Evolutionary conservation across 2,329 filamentous ascomycete genomes (phyloP).

Genomic region (Hymenoscyphus linearis): DNA sequence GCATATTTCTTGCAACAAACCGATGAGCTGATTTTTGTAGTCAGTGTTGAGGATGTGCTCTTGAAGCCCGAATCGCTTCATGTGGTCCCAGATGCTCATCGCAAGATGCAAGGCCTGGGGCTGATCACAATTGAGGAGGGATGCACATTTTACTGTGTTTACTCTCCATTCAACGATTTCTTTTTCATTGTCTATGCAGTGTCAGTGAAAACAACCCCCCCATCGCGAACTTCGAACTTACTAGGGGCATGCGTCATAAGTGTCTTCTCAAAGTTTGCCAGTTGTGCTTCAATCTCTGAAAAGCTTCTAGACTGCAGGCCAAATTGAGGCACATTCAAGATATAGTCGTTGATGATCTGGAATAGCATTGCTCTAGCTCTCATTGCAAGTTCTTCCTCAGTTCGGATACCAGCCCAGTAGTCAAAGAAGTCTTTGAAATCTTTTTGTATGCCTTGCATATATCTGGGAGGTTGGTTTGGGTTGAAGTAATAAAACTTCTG

Average conservation of each 20-base stretch:
- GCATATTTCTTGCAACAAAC: not conserved
- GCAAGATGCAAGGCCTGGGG: not conserved
- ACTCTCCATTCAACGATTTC: conserved; percentile 12
- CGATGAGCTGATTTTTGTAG: not conserved
- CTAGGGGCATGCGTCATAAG: not conserved
- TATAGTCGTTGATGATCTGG: not conserved
- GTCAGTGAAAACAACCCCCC: not conserved
- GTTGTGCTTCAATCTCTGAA: not conserved
- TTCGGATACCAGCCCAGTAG: not conserved
- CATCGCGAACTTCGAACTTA: not conserved
- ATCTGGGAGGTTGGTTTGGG: not conserved
- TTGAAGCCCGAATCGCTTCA: not conserved
- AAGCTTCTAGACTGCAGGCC: conserved; percentile 4
- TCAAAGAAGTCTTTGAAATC: not conserved
- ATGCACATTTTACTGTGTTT: not conserved
- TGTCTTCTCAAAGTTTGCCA: conserved; percentile 3
- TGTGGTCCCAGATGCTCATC: not conserved
- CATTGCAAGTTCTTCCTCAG: not conserved
- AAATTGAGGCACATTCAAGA: conserved; percentile 5
- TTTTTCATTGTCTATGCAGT: not conserved
- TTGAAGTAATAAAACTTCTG: not conserved
- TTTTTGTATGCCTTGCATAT: not conserved
- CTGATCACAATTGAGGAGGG: not conserved
- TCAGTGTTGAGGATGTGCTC: not conserved
- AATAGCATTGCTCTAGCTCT: conserved; percentile 8